phyloP scores from a whole-genome alignment of 2,329 filamentous ascomycete species.

The Periconia sp. region DNA sequence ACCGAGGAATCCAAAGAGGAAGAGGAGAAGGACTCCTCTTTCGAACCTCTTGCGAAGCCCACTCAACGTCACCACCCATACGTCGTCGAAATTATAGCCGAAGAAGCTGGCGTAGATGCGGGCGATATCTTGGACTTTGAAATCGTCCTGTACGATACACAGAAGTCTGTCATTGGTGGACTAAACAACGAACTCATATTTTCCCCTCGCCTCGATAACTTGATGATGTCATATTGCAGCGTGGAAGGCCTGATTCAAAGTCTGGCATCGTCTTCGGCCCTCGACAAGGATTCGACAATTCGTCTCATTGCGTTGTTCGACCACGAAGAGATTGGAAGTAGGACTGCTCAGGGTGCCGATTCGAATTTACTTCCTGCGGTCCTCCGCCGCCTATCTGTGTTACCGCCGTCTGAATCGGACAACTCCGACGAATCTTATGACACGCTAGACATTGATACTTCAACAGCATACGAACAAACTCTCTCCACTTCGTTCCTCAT shows the following conservation, averaged over 20 bases:
- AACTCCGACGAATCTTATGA: conserved; percentile 68
- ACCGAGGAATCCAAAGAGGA: conserved; percentile 46
- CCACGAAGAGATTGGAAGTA: conserved; percentile 95
- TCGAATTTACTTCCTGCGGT: conserved; percentile 89
- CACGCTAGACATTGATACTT: conserved; percentile 57
- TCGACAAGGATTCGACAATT: conserved; percentile 78
- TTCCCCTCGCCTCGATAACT: conserved; percentile 92
- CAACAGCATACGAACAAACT: conserved; percentile 91
- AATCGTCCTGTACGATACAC: conserved; percentile 94
- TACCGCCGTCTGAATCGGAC: conserved; percentile 63
- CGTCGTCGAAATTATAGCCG: conserved; percentile 80
- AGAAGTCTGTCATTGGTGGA: conserved; percentile 85
- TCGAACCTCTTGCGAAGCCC: conserved; percentile 75
- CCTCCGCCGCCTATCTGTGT: conserved; percentile 79
- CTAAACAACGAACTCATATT: conserved; percentile 94
- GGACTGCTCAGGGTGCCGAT: conserved; percentile 88
- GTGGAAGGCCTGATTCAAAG: conserved; percentile 84
- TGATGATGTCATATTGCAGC: conserved; percentile 94
- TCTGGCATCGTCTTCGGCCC: conserved; percentile 61
- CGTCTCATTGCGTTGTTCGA: conserved; percentile 95
- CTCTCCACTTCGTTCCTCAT: conserved; percentile 89
- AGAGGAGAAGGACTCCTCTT: conserved; percentile 49
- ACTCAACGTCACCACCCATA: conserved; percentile 85
- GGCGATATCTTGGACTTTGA: conserved; percentile 88
- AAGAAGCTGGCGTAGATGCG: conserved; percentile 70